Conservation (phyloP, 352 stramenopile genomes). For the Pythium aphanidermatum region DNA sequence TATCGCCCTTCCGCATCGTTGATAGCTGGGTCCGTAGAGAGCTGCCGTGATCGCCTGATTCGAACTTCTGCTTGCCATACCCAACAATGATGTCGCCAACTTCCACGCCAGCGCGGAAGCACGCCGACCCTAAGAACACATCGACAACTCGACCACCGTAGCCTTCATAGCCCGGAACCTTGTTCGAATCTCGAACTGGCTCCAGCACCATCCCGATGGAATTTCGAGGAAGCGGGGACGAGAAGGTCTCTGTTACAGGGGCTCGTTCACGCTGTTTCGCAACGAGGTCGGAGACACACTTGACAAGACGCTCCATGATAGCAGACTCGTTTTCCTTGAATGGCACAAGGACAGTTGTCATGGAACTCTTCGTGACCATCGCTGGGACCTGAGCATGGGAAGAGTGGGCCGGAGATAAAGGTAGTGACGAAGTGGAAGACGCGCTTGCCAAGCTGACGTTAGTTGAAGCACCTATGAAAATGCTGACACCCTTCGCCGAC, state of each 20-base stretch:
- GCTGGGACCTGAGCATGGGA: background rate
- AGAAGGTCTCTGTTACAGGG: slow-evolving; percentile 28
- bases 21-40: slow-evolving; percentile 44
- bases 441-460: slow-evolving; percentile 24
- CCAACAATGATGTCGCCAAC: slow-evolving; percentile 47
- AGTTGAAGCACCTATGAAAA: slow-evolving; percentile 38
- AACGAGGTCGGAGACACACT: slow-evolving; percentile 37
- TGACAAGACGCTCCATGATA: slow-evolving; percentile 27
- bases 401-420: background rate
- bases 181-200: slow-evolving; percentile 27
- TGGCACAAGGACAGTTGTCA: slow-evolving; percentile 41
- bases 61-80: slow-evolving; percentile 39
- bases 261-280: slow-evolving; percentile 32
- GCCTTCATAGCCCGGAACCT: slow-evolving; percentile 31
- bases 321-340: slow-evolving; percentile 27
- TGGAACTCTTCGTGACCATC: slow-evolving; percentile 37
- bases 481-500: slow-evolving; percentile 30
- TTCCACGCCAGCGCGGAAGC: slow-evolving; percentile 40
- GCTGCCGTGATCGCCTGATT: slow-evolving; percentile 43
- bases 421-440: slow-evolving; percentile 8
- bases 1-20: slow-evolving; percentile 46
- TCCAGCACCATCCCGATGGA: slow-evolving; percentile 51
- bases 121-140: slow-evolving; percentile 41
- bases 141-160: slow-evolving; percentile 40
- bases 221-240: slow-evolving; percentile 32